A percentile compares a stretch with the other conserved stretches of the same genome.
Conservation (phyloP, 768 basidiomycete genomes). For the Lactarius akahatsu region DNA sequence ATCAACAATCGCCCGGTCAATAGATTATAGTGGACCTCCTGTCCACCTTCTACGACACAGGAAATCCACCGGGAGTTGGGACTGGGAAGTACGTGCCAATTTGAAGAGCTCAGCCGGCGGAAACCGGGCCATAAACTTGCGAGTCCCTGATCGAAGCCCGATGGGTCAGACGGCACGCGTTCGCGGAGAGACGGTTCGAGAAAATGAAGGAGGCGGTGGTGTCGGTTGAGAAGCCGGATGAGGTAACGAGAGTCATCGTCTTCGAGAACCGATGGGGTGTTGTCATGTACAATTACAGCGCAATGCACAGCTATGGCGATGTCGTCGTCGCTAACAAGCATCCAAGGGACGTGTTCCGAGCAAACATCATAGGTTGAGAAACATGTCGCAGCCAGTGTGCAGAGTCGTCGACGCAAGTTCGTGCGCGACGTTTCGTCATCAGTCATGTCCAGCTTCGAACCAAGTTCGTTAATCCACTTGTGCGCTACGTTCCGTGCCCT, state of each 20-base stretch:
- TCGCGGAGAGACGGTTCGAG: background rate
- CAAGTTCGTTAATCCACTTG: too few relatives aligned
- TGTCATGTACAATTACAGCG: slow-evolving; percentile 2
- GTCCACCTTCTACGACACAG: background rate
- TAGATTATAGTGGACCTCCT: slow-evolving; percentile 8
- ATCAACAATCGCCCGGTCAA: slow-evolving; percentile 6
- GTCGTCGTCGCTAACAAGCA: too few relatives aligned
- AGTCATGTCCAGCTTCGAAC: too few relatives aligned
- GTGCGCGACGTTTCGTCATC: too few relatives aligned
- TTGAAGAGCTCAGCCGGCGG: background rate
- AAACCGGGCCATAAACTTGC: background rate
- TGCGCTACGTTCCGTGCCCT: too few relatives aligned
- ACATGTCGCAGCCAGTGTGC: too few relatives aligned
- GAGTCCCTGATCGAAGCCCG: background rate
- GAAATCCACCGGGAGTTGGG: slow-evolving; percentile 11
- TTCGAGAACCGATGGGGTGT: background rate
- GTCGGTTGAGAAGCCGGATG: background rate
- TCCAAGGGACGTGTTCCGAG: too few relatives aligned
- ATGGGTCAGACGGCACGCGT: background rate
- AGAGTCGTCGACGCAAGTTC: too few relatives aligned
- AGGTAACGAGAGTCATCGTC: background rate
- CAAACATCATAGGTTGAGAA: too few relatives aligned
- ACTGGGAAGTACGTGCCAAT: slow-evolving; percentile 1
- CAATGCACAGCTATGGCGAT: background rate
- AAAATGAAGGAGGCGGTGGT: background rate